Evolutionary conservation across 352 stramenopile genomes (phyloP).

Genomic region (Lagenidium sp.): DNA sequence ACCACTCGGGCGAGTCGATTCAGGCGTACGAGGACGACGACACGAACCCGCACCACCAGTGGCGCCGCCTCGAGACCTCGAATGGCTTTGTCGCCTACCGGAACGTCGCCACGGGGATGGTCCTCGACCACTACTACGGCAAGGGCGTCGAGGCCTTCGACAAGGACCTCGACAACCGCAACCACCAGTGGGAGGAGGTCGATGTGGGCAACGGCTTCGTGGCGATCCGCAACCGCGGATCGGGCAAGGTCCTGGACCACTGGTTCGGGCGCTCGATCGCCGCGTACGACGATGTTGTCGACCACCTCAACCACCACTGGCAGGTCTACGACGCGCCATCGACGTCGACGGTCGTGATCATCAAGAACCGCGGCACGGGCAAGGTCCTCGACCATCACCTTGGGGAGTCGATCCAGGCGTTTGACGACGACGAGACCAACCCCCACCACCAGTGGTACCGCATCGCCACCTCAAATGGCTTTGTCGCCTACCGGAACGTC

Average conservation of each 20-base stretch:
- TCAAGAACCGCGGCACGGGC: slow-evolving; percentile 3
- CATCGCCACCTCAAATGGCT: neutral
- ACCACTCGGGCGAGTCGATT: neutral
- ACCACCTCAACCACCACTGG: slow-evolving; percentile 1
- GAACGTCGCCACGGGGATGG: no score
- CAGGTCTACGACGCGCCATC: neutral
- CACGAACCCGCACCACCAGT: neutral
- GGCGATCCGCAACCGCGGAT: slow-evolving; percentile 1
- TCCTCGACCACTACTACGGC: no score
- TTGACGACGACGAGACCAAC: neutral
- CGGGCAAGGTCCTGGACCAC: slow-evolving; percentile 4
- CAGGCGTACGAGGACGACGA: slow-evolving; percentile 1
- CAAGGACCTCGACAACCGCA: neutral
- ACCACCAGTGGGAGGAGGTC: slow-evolving; percentile 8
- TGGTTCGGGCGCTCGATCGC: neutral
- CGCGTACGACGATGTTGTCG: neutral
- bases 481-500: slow-evolving; percentile 1
- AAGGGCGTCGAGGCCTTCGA: slow-evolving; percentile 3
- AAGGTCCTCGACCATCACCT: neutral
- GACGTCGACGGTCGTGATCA: slow-evolving; percentile 1
- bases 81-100: neutral
- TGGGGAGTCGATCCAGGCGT: slow-evolving; percentile 1
- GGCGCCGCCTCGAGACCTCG: neutral
- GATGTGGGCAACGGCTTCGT: neutral
- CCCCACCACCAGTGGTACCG: slow-evolving; percentile 1